These are phyloP conservation scores for Litsea cubeba DNA, from an alignment of 164 flowering plant genomes.

Conservation along the genomic window DNA sequence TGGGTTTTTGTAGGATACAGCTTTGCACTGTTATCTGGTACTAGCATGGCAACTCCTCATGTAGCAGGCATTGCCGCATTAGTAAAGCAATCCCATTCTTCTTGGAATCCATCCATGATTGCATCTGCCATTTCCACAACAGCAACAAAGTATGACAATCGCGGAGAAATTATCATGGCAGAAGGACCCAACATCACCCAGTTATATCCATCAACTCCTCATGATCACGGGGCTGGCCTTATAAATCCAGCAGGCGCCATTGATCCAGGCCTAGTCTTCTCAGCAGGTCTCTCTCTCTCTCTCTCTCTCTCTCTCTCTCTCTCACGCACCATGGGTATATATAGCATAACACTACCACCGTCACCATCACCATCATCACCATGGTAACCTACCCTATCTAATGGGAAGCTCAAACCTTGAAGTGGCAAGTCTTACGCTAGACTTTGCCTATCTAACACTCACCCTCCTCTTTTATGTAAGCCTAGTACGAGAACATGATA, in stretches of 20 bases:
- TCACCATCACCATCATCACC: no score
- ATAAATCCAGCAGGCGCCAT: slow-evolving; percentile 53
- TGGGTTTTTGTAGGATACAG: slow-evolving; percentile 38
- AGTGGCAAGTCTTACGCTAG: no score
- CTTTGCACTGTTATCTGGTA: slow-evolving; percentile 80
- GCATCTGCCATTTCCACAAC: slow-evolving; percentile 89
- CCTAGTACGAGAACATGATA: background rate
- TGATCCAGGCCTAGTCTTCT: slow-evolving; percentile 74
- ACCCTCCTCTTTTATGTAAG: background rate
- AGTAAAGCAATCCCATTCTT: slow-evolving; percentile 65
- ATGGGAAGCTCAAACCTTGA: no score
- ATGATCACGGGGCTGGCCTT: slow-evolving; percentile 75
- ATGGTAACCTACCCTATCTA: no score
- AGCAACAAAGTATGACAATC: slow-evolving; percentile 54
- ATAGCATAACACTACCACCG: no score
- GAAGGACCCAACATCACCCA: slow-evolving; percentile 43
- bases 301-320: background rate
- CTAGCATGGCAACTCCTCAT: slow-evolving; percentile 98
- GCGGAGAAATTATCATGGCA: slow-evolving; percentile 62
- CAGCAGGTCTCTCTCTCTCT: slow-evolving; percentile 41
- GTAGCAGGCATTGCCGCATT: slow-evolving; percentile 86
- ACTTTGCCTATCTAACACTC: background rate
- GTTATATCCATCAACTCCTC: slow-evolving; percentile 56
- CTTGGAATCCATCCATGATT: slow-evolving; percentile 92
- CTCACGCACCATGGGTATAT: no score